phyloP scores from a whole-genome alignment of 2,329 filamentous ascomycete species.

The Venturia pyrina region DNA sequence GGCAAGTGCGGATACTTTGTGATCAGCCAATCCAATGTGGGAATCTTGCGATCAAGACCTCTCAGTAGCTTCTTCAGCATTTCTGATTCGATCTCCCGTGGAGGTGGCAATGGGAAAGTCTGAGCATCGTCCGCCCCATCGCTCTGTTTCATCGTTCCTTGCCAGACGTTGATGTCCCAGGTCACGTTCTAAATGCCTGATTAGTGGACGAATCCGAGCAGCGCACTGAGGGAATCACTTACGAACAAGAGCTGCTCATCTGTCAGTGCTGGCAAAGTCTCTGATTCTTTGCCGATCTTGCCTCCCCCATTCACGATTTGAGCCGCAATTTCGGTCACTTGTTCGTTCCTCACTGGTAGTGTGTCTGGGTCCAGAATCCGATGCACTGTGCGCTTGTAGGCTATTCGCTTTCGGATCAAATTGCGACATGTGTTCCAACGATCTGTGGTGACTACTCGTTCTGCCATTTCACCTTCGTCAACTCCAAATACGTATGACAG shows the following conservation, averaged over 20 bases:
- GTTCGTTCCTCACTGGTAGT: background rate
- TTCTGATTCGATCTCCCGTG: background rate
- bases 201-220: background rate
- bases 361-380: background rate
- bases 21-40: background rate
- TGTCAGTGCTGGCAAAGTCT: background rate
- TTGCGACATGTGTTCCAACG: background rate
- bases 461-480: background rate
- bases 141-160: background rate
- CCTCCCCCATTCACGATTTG: background rate
- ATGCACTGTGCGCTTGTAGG: background rate
- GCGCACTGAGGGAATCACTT: background rate
- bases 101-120: background rate
- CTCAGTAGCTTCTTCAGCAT: background rate
- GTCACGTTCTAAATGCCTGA: background rate
- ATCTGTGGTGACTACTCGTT: background rate
- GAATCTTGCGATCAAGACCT: background rate
- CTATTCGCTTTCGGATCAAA: background rate
- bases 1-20: background rate
- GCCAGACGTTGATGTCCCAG: slow-evolving; percentile 2
- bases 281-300: background rate
- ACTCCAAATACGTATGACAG: background rate
- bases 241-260: background rate
- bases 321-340: background rate
- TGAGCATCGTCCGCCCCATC: background rate